Evolutionary conservation across 192 early-diverging fungal genomes (phyloP).

Genomic region (Gamsiella multidivaricata): DNA sequence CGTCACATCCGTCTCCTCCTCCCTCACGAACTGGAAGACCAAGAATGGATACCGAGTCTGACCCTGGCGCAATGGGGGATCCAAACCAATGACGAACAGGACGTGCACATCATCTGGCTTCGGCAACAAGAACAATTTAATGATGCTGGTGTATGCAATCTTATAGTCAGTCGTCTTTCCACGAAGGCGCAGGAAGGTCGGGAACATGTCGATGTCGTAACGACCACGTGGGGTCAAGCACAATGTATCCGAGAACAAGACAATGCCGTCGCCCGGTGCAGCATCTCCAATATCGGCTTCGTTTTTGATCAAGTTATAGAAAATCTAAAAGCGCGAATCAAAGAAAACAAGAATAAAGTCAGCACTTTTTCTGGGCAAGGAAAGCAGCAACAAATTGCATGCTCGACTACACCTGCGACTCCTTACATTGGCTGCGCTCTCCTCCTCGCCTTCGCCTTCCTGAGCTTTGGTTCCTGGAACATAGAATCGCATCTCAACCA

Average conservation of each 20-base stretch:
- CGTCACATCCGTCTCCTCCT: slow-evolving; percentile 87
- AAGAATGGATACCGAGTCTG: slow-evolving; percentile 95
- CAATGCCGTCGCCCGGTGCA: slow-evolving; percentile 88
- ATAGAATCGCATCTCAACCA: slow-evolving; percentile 94
- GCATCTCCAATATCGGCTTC: slow-evolving; percentile 89
- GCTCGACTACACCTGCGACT: not conserved
- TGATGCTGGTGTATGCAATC: slow-evolving; percentile 87
- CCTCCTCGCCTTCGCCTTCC: slow-evolving; percentile 63
- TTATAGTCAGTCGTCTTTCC: slow-evolving; percentile 99
- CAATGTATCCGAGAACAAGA: slow-evolving; percentile 87
- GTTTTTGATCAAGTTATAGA: slow-evolving; percentile 93
- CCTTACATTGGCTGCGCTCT: slow-evolving; percentile 53
- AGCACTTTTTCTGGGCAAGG: too few species aligned
- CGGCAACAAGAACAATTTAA: slow-evolving; percentile 86
- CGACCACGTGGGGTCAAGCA: slow-evolving; percentile 96
- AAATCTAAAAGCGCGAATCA: slow-evolving; percentile 58
- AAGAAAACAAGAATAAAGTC: too few species aligned
- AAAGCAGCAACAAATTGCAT: not conserved
- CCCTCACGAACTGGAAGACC: slow-evolving; percentile 95
- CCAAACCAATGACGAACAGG: slow-evolving; percentile 93
- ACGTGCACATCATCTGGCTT: slow-evolving; percentile 95
- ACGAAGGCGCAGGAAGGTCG: slow-evolving; percentile 89
- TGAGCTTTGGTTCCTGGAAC: slow-evolving; percentile 80
- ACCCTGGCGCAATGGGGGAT: slow-evolving; percentile 96
- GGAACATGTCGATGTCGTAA: slow-evolving; percentile 95